A percentile compares a stretch with the other conserved stretches of the same genome.
phyloP scores from a whole-genome alignment of 2,329 filamentous ascomycete genomes.

The Colletotrichum tropicicola region DNA sequence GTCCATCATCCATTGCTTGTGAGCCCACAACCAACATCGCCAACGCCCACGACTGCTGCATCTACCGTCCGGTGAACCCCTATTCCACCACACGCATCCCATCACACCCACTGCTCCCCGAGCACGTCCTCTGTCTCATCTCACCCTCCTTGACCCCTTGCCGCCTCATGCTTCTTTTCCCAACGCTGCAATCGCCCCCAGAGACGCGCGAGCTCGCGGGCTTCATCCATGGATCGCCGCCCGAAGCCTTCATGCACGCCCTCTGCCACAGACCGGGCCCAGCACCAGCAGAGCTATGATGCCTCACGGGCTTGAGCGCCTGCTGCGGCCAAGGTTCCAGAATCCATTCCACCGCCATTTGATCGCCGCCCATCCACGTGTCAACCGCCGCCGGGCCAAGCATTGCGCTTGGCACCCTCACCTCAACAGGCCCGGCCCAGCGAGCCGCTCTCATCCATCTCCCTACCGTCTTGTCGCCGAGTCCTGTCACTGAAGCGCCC shows the following conservation, averaged over 20 bases:
- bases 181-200: background rate
- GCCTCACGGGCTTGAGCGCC: constrained; percentile 8
- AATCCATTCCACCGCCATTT: background rate
- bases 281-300: constrained; percentile 15
- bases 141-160: constrained; percentile 4
- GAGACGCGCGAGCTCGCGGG: background rate
- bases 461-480: no score
- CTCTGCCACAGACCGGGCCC: background rate
- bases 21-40: no score
- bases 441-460: no score
- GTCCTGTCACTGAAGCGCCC: no score
- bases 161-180: constrained; percentile 1
- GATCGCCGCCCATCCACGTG: constrained; percentile 11
- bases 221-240: constrained; percentile 10
- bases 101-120: background rate
- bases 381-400: constrained; percentile 10
- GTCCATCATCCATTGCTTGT: no score
- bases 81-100: background rate
- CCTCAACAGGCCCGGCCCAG: no score
- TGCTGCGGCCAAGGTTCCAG: constrained; percentile 14
- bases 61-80: background rate
- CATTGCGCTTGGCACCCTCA: constrained; percentile 12
- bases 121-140: constrained; percentile 9
- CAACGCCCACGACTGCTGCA: no score
- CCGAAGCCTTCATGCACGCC: constrained; percentile 12